Evolutionary conservation across 495 filamentous ascomycete genomes (phyloP), one percentile per base, ranked within the genome.

Genomic region (Aspergillus funiculosus): DNA sequence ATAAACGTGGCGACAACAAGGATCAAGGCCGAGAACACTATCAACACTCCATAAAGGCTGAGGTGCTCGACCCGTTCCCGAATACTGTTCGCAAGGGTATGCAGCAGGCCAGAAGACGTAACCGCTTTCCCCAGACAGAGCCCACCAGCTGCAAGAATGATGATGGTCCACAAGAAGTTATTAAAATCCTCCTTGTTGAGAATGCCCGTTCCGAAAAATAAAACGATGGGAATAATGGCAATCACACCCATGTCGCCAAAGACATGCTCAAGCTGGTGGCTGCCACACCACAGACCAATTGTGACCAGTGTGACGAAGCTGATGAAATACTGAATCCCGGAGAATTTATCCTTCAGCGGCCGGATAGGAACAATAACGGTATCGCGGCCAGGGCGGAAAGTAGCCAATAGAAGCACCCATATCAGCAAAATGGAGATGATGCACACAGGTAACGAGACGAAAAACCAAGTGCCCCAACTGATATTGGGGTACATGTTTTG

Each of bases 111-210:
- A 0, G 89, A 95, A 6, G 84, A 89, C 39, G 87, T 91, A 53
- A 99, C 92, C 0, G 94, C 87, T 64, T 95, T 96, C 29, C 92
- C 92, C 1, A 99, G 82, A 4, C 89, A 85, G 8, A 99, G 70
- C 2, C 92, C 92, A 29, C 92, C 92, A 11, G 94, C 92, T 0
- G 92, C 92, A 14, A 99, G 82, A 56, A 99, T 96, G 69, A 99
- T 97, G 66, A 99, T 97, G 19, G 92, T 99, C 92, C 92, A 99
- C 24, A 96, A 83, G 68, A 99, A 99, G 60, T 99, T 99, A 73
- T 99, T 99, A 60, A 99, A 99, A 62, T 99, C 92, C 67, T 97
- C 92, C 63, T 99, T 99, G 20, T 90, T 99, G 9, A 99, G 77
- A 59, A 99, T 94, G 27, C 92, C 92, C 8, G 89, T 87, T 43